Base-by-base conservation (phyloP, 495 filamentous ascomycete genomes). In the Evernia prunastri region DNA sequence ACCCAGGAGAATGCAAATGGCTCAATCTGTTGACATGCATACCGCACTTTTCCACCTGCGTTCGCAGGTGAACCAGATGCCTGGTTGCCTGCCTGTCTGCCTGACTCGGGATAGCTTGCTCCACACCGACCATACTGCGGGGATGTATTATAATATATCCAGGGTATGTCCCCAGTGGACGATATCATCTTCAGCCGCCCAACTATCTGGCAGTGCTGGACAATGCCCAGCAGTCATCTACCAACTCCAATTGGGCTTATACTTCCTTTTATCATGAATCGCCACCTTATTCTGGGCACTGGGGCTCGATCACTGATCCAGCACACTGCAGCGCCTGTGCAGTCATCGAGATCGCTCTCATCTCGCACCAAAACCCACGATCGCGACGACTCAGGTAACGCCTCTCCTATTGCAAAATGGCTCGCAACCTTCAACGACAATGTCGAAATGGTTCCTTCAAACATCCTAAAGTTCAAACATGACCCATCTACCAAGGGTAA, bases 301-400 rank as follows among this genome's bases (percentile, higher is more conserved):
- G 23, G 47, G 51, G 49, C 25, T 3, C 31, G 56, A 8, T 62
- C 25, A 20, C 11, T 31, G 12, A 42, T 8, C 0, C 23, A 56
- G 51, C 36, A n/a, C 15, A 25, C 7, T 11, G 6, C 31, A 35
- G 37, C 60, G 12, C 40, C 23, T 31, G 1, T 13, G 12, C 25
- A 25, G 13, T n/a, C 31, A 1, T 31, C 49, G 11, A 49, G 47
- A 54, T 56, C 36, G n/a, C 54, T 62, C 45, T 62, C 47, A 15
- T 62, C 36, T 35, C 60, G 60, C 13, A 31, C 51, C 36, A 25
- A 62, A 25, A 6, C 9, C 12, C 23, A 13, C 45, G 15, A 33
- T 9, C 17, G 4, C 9, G 10, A 10, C 9, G 25, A 10, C 10
- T 33, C 18, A 9, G n/a, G 60, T 43, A 9, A n/a, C 8, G 20